Evolutionary conservation across 1,284 basidiomycete genomes (phyloP), one percentile per base, ranked within the genome.

Genomic region (Polyporus tsugae): DNA sequence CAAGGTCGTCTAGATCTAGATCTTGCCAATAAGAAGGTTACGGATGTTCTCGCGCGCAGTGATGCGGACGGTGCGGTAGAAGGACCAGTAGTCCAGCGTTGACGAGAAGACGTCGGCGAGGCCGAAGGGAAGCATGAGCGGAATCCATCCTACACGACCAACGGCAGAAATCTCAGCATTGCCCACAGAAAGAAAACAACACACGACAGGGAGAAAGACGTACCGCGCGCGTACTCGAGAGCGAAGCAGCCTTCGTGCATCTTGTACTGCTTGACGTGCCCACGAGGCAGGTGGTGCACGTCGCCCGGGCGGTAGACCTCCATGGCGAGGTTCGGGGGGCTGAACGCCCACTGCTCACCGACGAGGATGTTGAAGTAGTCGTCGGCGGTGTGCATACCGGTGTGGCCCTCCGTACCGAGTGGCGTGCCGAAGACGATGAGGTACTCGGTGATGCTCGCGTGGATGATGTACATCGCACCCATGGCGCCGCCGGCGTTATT

Each of bases 401-500:
- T 90, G 80, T 99, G 98, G 5, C 97, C 97, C 81, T 99, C 97
- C 2, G 97, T 99, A 15, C 97, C 97, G 9, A 98, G 85, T 0
- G 97, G 96, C 0, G 96, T 97, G 4, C 97, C 97, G 75, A 99
- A 99, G 77, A 99, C 93, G 78, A 95, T 94, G 77, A 97, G 89
- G 83, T 96, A 95, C 85, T 97, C 96, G 9, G 95, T 97, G 75
- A 98, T 91, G 80, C 89, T 93, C 19, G 96, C 95, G 78, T 98
- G 97, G 73, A 99, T 94, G 81, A 99, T 88, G 81, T 95, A 98
- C 97, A 99, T 99, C 57, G 92, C 91, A 57, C 95, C 97, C 97
- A 99, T 99, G 0, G 98, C 97, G 64, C 98, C 97, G 22, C 97
- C 97, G 0, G 97, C 97, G 78, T 99, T 99, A 85, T 93, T 99